phyloP scores from a whole-genome alignment of 352 stramenopile genomes.

The Achlya hypogyna region DNA sequence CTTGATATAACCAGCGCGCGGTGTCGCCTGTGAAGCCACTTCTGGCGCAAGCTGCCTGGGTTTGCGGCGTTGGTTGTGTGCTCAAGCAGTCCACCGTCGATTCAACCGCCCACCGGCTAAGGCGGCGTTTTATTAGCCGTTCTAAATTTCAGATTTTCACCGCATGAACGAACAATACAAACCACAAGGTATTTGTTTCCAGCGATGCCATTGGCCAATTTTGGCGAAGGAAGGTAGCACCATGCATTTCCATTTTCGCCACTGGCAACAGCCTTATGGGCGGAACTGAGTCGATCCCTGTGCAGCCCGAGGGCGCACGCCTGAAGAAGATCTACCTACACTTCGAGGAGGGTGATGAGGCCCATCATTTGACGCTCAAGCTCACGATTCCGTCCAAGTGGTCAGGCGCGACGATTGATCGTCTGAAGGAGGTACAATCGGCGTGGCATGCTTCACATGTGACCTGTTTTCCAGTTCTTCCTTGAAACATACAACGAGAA shows the following conservation, averaged over 20 bases:
- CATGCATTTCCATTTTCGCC: neutral
- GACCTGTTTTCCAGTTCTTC: constrained; percentile 51
- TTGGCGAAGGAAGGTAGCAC: neutral
- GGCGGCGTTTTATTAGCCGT: too few species aligned
- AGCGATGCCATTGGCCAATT: constrained; percentile 7
- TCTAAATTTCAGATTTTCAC: too few species aligned
- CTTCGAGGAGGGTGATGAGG: constrained; percentile 59
- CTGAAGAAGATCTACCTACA: constrained; percentile 87
- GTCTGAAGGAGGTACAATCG: constrained; percentile 55
- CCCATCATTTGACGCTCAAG: constrained; percentile 70
- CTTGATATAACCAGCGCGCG: too few species aligned
- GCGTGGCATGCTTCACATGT: neutral
- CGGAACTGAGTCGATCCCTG: constrained; percentile 15
- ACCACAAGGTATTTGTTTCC: neutral
- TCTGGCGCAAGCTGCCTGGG: too few species aligned
- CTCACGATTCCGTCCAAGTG: constrained; percentile 84
- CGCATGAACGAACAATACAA: too few species aligned
- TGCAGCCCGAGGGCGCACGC: constrained; percentile 53
- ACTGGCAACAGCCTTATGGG: constrained; percentile 3
- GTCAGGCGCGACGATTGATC: constrained; percentile 68
- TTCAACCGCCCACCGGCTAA: too few species aligned
- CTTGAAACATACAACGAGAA: constrained; percentile 87
- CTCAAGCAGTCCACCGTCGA: too few species aligned
- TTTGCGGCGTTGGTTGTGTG: too few species aligned
- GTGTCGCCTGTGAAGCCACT: too few species aligned